Percentiles rank a stretch among this genome's conserved stretches.
Conservation (phyloP, 2,329 filamentous ascomycete species). For the Gyromitra esculenta region DNA sequence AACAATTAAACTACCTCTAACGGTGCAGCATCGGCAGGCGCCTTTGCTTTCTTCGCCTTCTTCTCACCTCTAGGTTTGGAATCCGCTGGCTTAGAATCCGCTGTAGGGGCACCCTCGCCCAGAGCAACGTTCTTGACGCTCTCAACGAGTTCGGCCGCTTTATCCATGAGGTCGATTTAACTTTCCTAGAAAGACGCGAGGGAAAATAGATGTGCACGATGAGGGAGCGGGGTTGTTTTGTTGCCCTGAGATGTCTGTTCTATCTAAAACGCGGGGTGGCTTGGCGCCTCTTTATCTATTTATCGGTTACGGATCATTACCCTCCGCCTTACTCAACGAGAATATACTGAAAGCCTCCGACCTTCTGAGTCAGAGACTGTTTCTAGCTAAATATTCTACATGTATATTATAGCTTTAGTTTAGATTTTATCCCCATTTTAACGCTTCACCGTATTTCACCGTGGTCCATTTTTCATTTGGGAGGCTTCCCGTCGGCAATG, state of each 20-base stretch:
- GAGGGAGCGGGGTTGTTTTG: conserved; percentile 46
- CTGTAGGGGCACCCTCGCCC: conserved; percentile 59
- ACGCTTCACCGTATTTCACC: no score
- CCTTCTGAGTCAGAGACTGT: neutral
- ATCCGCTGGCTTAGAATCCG: conserved; percentile 53
- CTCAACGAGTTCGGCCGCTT: conserved; percentile 63
- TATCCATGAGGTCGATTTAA: conserved; percentile 44
- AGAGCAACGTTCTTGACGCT: conserved; percentile 71
- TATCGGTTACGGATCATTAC: conserved; percentile 25
- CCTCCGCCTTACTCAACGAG: neutral
- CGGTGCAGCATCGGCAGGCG: conserved; percentile 59
- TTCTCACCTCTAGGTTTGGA: conserved; percentile 66
- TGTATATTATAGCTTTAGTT: neutral
- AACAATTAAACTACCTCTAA: conserved; percentile 60
- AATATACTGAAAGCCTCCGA: neutral
- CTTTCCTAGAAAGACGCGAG: conserved; percentile 7
- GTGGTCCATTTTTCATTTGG: neutral
- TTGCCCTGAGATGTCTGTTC: conserved; percentile 30
- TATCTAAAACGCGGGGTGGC: conserved; percentile 45
- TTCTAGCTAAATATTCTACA: neutral
- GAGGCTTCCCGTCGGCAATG: neutral
- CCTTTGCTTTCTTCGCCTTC: conserved; percentile 61
- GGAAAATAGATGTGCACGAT: conserved; percentile 28
- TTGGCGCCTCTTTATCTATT: conserved; percentile 35
- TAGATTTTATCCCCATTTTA: neutral